Base-by-base conservation (phyloP, 1,139 yeast species). In the Yamadazyma dushanensis region DNA sequence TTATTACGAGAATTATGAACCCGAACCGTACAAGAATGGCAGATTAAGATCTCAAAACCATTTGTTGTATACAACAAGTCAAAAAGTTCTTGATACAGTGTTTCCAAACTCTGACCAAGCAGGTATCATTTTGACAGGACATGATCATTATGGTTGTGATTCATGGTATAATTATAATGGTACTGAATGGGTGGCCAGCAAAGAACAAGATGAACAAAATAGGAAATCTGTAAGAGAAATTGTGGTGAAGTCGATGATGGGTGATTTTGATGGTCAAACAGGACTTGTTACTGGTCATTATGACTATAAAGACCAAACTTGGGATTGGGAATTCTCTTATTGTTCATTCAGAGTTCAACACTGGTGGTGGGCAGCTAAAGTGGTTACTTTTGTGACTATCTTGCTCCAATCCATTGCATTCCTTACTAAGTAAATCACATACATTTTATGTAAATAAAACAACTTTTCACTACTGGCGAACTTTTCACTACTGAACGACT, bases 111-210 rank as follows among this genome's bases (percentile, higher is more conserved):
- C 69, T 8, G 66, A 67, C 41, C 76, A 79, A 43, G 74, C 80
- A 20, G 97, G 97, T 9, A 70, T 90, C 5, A 79, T 92, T 4
- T 66, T 92, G 32, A 87, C 96, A 0, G 98, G 99, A 0, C 98
- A 92, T 60, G 99, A 92, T 54, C 98, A 92, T 54, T 90, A 83
- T 50, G 99, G 99, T 1, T 94, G 98, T 56, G 83, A 81, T 49
- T 77, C 76, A 32, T 70, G 73, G 62, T 85, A 82, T 55, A 73
- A 63, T 44, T 60, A 66, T 33, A 49, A 53, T 9, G 40, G 38
- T 8, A 52, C 59, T n/a, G 59, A 60, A 33, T 84, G 92, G 90
- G 70, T 57, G 4, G 86, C 90, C 0, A 68, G 81, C 2, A 73
- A 70, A 40, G 55, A 59, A 11, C 51, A 26, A n/a, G 31, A 44